phyloP scores from a whole-genome alignment of 805 yeast species.

The Cyberlindnera veronae region DNA sequence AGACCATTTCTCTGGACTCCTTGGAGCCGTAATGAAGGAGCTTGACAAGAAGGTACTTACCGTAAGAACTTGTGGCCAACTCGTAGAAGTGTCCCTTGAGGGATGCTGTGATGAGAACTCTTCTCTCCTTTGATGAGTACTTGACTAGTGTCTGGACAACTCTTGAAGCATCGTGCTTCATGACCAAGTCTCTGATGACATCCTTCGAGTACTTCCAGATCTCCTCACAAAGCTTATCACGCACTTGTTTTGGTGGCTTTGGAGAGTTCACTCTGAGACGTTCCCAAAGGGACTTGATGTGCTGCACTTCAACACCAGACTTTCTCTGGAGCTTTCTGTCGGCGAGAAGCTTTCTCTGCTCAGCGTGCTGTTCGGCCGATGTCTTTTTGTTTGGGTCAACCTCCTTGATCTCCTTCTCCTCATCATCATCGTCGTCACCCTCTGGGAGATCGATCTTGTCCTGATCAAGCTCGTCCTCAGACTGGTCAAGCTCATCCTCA shows the following conservation, averaged over 20 bases:
- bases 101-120: conserved; percentile 62
- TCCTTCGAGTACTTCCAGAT: conserved; percentile 81
- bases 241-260: conserved; percentile 68
- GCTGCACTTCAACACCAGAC: conserved; percentile 81
- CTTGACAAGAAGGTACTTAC: conserved; percentile 86
- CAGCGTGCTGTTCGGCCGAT: conserved; percentile 71
- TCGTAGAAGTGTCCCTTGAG: conserved; percentile 75
- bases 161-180: conserved; percentile 96
- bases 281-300: conserved; percentile 89
- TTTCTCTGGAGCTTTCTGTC: conserved; percentile 87
- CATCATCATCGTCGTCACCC: conserved; percentile 2
- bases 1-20: conserved; percentile 67
- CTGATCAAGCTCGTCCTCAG: conserved; percentile 31
- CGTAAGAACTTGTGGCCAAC: conserved; percentile 88
- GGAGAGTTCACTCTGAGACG: conserved; percentile 81
- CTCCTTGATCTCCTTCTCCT: not conserved
- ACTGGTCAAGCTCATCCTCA: conserved; percentile 20
- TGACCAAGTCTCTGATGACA: conserved; percentile 74
- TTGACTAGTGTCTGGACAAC: conserved; percentile 92
- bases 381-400: conserved; percentile 37
- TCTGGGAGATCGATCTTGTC: conserved; percentile 8
- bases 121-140: conserved; percentile 74
- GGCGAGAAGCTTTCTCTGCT: conserved; percentile 69
- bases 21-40: conserved; percentile 89
- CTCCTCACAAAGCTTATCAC: conserved; percentile 77